Evolutionary conservation across 345 rosid genomes (phyloP).

Genomic region (Arabis alpina): DNA sequence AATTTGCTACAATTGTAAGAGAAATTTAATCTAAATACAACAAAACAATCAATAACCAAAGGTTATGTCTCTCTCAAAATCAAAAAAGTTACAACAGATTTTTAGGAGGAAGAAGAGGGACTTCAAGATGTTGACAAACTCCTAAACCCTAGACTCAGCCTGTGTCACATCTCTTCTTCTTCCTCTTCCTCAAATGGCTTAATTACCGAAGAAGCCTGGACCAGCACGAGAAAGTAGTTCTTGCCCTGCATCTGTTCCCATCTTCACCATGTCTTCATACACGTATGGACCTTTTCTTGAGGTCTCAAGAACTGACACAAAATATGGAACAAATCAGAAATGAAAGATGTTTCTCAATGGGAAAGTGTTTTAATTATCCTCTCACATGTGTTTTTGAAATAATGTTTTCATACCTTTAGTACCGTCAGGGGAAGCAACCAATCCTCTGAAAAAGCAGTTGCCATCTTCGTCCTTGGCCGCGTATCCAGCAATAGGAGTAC

Average conservation of each 20-base stretch:
- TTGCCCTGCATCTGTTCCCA: constrained; percentile 93
- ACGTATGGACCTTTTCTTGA: constrained; percentile 76
- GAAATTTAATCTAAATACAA: constrained; percentile 31
- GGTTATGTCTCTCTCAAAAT: constrained; percentile 38
- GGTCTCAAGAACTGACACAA: constrained; percentile 84
- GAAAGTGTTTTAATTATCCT: not conserved
- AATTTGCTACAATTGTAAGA: constrained; percentile 21
- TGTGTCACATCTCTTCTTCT: constrained; percentile 28
- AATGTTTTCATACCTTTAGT: constrained; percentile 58
- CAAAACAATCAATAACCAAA: constrained; percentile 29
- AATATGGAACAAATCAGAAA: constrained; percentile 8
- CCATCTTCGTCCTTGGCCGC: constrained; percentile 77
- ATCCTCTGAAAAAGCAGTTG: constrained; percentile 80
- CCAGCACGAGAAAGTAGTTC: constrained; percentile 86
- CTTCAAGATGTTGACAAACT: constrained; percentile 22
- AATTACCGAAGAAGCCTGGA: constrained; percentile 79
- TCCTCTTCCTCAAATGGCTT: constrained; percentile 37
- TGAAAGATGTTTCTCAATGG: constrained; percentile 9
- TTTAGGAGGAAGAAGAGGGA: constrained; percentile 24
- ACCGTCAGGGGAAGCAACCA: constrained; percentile 97
- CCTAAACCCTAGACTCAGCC: constrained; percentile 40
- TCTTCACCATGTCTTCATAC: constrained; percentile 71
- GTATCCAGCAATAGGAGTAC: constrained; percentile 97
- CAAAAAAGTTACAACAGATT: constrained; percentile 45
- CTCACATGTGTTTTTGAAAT: not conserved